Percentiles rank a stretch among this genome's conserved stretches.
Conservation (phyloP, 805 yeast genomes). For the Huiozyma naganishii region DNA sequence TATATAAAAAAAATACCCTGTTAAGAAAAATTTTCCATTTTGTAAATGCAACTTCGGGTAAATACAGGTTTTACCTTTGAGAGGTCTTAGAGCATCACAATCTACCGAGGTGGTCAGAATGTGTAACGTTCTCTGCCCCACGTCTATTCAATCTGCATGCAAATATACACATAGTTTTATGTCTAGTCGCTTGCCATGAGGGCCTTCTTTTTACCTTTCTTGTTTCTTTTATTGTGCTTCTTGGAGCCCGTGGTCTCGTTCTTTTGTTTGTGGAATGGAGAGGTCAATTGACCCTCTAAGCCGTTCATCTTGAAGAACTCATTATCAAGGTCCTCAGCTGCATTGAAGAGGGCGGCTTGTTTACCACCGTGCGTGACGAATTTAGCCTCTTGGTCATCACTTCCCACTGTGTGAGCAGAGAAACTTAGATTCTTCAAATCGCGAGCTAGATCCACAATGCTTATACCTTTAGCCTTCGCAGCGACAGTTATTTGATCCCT, state of each 20-base stretch:
- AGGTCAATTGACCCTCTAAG: constrained; percentile 49
- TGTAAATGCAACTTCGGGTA: too few relatives aligned
- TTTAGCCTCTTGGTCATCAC: constrained; percentile 34
- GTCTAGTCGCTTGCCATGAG: background rate
- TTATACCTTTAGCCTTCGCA: constrained; percentile 44
- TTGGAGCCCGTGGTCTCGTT: constrained; percentile 29
- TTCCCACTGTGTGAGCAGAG: constrained; percentile 60
- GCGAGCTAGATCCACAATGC: constrained; percentile 50
- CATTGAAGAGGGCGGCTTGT: constrained; percentile 67
- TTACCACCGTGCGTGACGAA: constrained; percentile 67
- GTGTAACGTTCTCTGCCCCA: too few relatives aligned
- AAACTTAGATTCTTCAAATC: constrained; percentile 69
- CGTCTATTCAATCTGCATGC: too few relatives aligned
- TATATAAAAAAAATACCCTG: too few relatives aligned
- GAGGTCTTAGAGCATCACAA: too few relatives aligned
- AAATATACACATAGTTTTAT: too few relatives aligned
- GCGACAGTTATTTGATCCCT: constrained; percentile 60
- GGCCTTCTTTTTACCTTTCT: constrained; percentile 45
- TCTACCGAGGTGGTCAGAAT: too few relatives aligned
- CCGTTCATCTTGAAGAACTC: constrained; percentile 70
- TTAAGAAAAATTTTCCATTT: too few relatives aligned
- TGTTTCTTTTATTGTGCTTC: constrained; percentile 70
- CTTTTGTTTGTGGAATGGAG: constrained; percentile 61
- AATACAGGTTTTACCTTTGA: too few relatives aligned
- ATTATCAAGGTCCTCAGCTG: constrained; percentile 73